phyloP scores from a whole-genome alignment of 2,329 filamentous ascomycete genomes.

The Emericellopsis atlantica region DNA sequence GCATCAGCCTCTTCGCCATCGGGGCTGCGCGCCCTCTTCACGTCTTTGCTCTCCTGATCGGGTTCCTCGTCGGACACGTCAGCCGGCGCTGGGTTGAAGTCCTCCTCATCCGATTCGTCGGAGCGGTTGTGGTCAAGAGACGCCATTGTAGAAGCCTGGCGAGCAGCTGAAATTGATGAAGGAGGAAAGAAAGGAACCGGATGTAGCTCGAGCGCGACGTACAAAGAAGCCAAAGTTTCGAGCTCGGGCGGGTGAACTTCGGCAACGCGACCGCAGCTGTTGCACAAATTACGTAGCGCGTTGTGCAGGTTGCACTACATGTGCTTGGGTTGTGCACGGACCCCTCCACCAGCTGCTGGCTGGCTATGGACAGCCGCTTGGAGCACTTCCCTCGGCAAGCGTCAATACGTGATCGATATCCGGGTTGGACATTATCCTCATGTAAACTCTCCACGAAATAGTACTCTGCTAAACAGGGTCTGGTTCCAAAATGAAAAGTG shows the following conservation, averaged over 20 bases:
- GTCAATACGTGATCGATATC: too few species aligned
- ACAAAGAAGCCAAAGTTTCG: slow-evolving; percentile 1
- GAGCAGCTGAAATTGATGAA: not conserved
- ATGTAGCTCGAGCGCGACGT: not conserved
- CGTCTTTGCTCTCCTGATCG: slow-evolving; percentile 22
- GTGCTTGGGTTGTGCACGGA: too few species aligned
- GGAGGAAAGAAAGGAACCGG: not conserved
- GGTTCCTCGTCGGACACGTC: slow-evolving; percentile 53
- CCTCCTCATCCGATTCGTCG: slow-evolving; percentile 63
- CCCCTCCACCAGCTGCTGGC: too few species aligned
- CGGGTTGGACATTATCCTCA: too few species aligned
- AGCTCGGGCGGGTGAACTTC: slow-evolving; percentile 13
- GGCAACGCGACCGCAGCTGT: slow-evolving; percentile 6
- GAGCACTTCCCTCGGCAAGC: too few species aligned
- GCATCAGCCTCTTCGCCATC: slow-evolving; percentile 22
- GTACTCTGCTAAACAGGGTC: too few species aligned
- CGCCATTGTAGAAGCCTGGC: slow-evolving; percentile 27
- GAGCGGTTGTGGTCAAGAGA: slow-evolving; percentile 32
- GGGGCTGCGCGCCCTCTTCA: slow-evolving; percentile 25
- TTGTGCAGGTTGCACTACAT: slow-evolving; percentile 71
- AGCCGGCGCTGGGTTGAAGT: slow-evolving; percentile 76
- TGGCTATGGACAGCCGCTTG: too few species aligned
- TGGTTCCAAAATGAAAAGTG: slow-evolving; percentile 12
- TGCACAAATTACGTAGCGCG: slow-evolving; percentile 45
- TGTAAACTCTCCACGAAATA: too few species aligned